These are phyloP conservation scores for Zygosaccharomyces bisporus DNA, from an alignment of 805 yeast genomes.

Conservation along the genomic window DNA sequence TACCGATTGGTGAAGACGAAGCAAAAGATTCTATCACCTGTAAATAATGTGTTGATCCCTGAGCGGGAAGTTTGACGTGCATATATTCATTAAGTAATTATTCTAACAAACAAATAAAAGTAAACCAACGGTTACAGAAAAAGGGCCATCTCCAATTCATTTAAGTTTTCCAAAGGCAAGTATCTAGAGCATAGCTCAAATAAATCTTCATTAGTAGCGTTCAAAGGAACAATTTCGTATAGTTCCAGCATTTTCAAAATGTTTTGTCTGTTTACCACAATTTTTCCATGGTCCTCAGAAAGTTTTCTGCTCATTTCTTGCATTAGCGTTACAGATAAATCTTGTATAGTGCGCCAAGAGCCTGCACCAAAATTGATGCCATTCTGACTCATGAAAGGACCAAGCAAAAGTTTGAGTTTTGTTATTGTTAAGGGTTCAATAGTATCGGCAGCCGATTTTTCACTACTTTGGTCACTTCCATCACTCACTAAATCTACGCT, in stretches of 20 bases:
- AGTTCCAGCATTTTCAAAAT: conserved; percentile 17
- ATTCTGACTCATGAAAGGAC: conserved; percentile 7
- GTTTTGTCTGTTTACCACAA: conserved; percentile 15
- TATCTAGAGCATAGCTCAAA: conserved; percentile 28
- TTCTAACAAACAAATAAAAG: neutral
- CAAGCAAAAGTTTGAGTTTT: conserved; percentile 8
- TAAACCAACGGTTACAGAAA: conserved; percentile 9
- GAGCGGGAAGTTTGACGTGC: neutral
- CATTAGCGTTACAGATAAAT: conserved; percentile 12
- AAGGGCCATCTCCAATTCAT: conserved; percentile 23
- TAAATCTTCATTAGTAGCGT: conserved; percentile 22
- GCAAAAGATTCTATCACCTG: conserved; percentile 19
- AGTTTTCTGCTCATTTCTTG: conserved; percentile 11
- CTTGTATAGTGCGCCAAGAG: conserved; percentile 20
- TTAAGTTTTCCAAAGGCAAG: conserved; percentile 27
- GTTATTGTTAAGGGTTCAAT: conserved; percentile 10
- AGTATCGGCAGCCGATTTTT: conserved; percentile 10
- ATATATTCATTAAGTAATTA: neutral
- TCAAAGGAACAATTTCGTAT: conserved; percentile 14
- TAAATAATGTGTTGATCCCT: neutral
- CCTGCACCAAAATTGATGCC: conserved; percentile 10
- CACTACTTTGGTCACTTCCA: conserved; percentile 2
- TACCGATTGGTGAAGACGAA: conserved; percentile 46
- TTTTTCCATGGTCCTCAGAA: conserved; percentile 7
- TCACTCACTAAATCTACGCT: neutral